Evolutionary conservation across 1,139 yeast species (phyloP).

Genomic region (Sugiyamaella paludigena): DNA sequence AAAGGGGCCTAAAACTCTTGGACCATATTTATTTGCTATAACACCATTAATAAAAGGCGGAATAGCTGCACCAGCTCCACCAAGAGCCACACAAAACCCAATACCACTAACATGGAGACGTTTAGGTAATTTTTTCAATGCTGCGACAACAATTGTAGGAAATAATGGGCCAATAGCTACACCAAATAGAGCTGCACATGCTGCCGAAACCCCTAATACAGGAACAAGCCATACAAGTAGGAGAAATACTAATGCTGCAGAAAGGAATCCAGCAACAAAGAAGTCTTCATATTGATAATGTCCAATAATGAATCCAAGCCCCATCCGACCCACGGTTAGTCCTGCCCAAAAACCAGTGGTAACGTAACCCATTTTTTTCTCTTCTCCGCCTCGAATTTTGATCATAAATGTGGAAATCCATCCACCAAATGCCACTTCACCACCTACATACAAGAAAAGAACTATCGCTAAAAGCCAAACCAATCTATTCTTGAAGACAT

Average conservation of each 20-base stretch:
- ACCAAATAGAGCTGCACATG: slow-evolving; percentile 55
- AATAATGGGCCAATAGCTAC: slow-evolving; percentile 75
- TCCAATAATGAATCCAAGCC: slow-evolving; percentile 40
- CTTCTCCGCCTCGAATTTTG: slow-evolving; percentile 52
- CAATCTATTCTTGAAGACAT: slow-evolving; percentile 51
- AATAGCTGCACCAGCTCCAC: slow-evolving; percentile 75
- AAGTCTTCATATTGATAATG: slow-evolving; percentile 27
- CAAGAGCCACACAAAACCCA: slow-evolving; percentile 74
- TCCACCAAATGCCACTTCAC: slow-evolving; percentile 67
- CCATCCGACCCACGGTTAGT: slow-evolving; percentile 57
- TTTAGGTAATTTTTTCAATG: slow-evolving; percentile 61
- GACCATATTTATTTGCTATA: slow-evolving; percentile 31
- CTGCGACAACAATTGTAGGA: slow-evolving; percentile 69
- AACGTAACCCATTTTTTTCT: slow-evolving; percentile 54
- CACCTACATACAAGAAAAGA: slow-evolving; percentile 63
- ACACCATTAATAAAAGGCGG: slow-evolving; percentile 36
- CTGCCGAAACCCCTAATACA: slow-evolving; percentile 30
- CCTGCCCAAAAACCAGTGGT: slow-evolving; percentile 76
- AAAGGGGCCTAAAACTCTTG: slow-evolving; percentile 33
- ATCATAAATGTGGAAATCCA: slow-evolving; percentile 67
- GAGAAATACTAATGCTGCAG: slow-evolving; percentile 25
- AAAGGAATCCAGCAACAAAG: slow-evolving; percentile 26
- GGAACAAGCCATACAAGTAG: slow-evolving; percentile 34
- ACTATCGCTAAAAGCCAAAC: slow-evolving; percentile 57
- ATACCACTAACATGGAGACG: slow-evolving; percentile 64